These are phyloP conservation scores for Leccinum variicolor DNA, from an alignment of 768 basidiomycete genomes.

Conservation along the genomic window DNA sequence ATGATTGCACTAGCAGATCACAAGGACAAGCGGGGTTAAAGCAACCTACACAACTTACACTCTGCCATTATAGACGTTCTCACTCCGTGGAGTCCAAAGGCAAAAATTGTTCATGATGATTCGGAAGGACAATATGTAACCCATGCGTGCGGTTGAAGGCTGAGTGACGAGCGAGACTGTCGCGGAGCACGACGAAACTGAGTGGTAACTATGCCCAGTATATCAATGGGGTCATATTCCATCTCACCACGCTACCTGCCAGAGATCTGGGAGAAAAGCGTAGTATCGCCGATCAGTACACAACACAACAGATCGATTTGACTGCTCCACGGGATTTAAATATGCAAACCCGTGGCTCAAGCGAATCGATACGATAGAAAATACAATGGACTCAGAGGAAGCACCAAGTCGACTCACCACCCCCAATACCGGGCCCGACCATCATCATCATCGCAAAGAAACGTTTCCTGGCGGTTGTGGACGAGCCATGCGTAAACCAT, in stretches of 20 bases:
- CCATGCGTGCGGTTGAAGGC: background rate
- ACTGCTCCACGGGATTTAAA: background rate
- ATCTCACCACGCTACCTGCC: conserved; percentile 10
- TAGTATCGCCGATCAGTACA: conserved; percentile 10
- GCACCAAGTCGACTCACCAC: conserved; percentile 41
- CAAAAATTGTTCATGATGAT: background rate
- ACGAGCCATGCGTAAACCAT: conserved; percentile 61
- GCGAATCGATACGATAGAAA: background rate
- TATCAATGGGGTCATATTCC: too few species aligned
- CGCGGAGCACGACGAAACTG: too few species aligned
- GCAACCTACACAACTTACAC: background rate
- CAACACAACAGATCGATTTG: background rate
- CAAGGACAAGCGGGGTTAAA: background rate
- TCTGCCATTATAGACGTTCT: background rate
- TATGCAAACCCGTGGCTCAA: background rate
- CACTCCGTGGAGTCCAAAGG: background rate
- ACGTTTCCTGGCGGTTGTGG: conserved; percentile 57
- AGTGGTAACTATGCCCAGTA: too few species aligned
- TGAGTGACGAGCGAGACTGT: too few species aligned
- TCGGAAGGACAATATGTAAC: background rate
- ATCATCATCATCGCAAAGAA: conserved; percentile 52
- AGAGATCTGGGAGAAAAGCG: conserved; percentile 18
- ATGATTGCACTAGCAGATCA: background rate
- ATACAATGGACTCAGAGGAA: background rate
- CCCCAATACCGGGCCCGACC: too few species aligned